phyloP scores from a whole-genome alignment of 192 early-diverging fungal genomes.

The Coemansia pectinata region DNA sequence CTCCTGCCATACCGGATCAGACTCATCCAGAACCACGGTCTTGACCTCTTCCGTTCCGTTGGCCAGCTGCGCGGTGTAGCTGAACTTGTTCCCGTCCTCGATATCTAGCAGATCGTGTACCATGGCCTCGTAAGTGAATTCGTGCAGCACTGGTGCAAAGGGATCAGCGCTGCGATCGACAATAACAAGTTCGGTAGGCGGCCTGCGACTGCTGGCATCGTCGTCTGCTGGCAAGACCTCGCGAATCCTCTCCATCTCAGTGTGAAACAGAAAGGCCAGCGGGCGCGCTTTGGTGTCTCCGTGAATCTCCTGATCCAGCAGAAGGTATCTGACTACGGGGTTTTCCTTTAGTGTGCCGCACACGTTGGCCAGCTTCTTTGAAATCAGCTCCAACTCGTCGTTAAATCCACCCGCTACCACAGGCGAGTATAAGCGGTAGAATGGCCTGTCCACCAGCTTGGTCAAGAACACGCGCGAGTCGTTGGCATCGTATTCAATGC shows the following conservation, averaged over 20 bases:
- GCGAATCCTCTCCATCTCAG: slow-evolving; percentile 82
- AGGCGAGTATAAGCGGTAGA: slow-evolving; percentile 58
- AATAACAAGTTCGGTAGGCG: slow-evolving; percentile 82
- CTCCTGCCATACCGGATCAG: slow-evolving; percentile 57
- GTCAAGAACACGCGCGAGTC: slow-evolving; percentile 50
- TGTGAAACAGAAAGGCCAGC: slow-evolving; percentile 79
- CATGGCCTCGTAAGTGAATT: slow-evolving; percentile 99
- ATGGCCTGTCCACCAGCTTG: slow-evolving; percentile 36
- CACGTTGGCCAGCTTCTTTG: slow-evolving; percentile 78
- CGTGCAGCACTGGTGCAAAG: slow-evolving; percentile 89
- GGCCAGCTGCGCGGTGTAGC: slow-evolving; percentile 44
- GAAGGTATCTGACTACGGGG: slow-evolving; percentile 91
- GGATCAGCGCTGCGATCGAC: slow-evolving; percentile 91
- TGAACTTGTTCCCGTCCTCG: slow-evolving; percentile 50
- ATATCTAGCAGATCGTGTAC: slow-evolving; percentile 82
- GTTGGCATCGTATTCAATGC: slow-evolving; percentile 50
- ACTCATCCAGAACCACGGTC: slow-evolving; percentile 43
- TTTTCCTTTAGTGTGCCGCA: slow-evolving; percentile 86
- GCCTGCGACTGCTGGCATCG: slow-evolving; percentile 30
- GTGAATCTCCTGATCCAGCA: slow-evolving; percentile 67
- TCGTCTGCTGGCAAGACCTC: slow-evolving; percentile 57
- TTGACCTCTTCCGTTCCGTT: slow-evolving; percentile 44
- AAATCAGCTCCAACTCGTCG: slow-evolving; percentile 56
- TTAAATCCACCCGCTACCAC: slow-evolving; percentile 36
- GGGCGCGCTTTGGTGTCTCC: slow-evolving; percentile 71